Evolutionary conservation across 2,329 filamentous ascomycete genomes (phyloP).

Genomic region (Incumbomyces lentus): DNA sequence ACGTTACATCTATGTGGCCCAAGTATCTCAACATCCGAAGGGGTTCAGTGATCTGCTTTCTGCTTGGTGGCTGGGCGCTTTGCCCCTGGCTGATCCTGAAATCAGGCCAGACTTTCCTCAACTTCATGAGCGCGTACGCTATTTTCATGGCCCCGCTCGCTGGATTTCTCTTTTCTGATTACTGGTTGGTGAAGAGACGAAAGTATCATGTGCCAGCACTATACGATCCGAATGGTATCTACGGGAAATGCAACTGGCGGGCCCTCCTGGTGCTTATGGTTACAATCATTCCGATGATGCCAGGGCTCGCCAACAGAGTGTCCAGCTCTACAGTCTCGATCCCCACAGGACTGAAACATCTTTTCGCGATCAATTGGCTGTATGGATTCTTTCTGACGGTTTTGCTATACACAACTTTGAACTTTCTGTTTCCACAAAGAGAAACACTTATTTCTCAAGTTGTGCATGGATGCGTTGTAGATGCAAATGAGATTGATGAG

Average conservation of each 20-base stretch:
- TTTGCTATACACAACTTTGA: constrained; percentile 8
- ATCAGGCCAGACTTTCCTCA: constrained; percentile 47
- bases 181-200: constrained; percentile 44
- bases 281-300: constrained; percentile 29
- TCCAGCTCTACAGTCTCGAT: constrained; percentile 5
- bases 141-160: constrained; percentile 56
- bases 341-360: constrained; percentile 8
- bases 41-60: constrained; percentile 43
- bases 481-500: not conserved
- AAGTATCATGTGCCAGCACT: constrained; percentile 43
- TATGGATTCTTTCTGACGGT: constrained; percentile 9
- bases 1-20: constrained; percentile 44
- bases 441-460: not conserved
- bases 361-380: constrained; percentile 12
- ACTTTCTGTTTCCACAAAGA: constrained; percentile 5
- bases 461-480: not conserved
- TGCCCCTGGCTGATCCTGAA: constrained; percentile 56
- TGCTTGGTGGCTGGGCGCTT: constrained; percentile 48
- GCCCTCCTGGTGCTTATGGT: constrained; percentile 11
- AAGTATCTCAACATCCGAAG: constrained; percentile 46
- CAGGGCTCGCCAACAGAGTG: constrained; percentile 32
- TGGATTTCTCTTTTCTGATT: constrained; percentile 50
- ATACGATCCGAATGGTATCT: constrained; percentile 40
- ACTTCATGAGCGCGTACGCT: constrained; percentile 56
- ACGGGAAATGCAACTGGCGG: constrained; percentile 44